Percentiles rank a stretch among this genome's conserved stretches.
Conservation (phyloP, 208 protist genomes). For the Crithidia acanthocephali region DNA sequence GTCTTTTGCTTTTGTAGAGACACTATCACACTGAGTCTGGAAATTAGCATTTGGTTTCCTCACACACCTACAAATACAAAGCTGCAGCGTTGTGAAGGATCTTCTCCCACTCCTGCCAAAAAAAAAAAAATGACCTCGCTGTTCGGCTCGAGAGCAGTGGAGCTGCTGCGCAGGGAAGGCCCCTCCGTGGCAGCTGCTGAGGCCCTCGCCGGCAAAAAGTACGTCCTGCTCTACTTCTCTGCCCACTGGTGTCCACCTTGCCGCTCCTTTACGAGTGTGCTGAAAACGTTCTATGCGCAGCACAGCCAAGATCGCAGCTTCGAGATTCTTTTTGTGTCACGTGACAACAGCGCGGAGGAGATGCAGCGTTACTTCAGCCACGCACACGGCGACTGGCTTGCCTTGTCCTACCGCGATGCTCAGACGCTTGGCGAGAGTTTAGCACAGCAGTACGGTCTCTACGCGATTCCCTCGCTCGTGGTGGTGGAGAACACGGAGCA, state of each 20-base stretch:
- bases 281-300: constrained; percentile 69
- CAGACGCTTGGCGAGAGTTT: constrained; percentile 16
- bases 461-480: constrained; percentile 49
- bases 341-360: constrained; percentile 42
- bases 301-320: constrained; percentile 48
- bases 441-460: constrained; percentile 33
- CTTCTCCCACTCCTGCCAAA: no score
- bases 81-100: no score
- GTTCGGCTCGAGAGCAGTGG: no score
- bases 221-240: constrained; percentile 82
- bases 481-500: constrained; percentile 40
- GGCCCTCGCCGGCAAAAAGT: constrained; percentile 39
- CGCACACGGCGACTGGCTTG: constrained; percentile 40
- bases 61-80: no score
- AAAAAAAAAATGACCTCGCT: no score
- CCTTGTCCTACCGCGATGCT: constrained; percentile 39
- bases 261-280: constrained; percentile 77
- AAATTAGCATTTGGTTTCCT: no score
- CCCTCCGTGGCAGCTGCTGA: constrained; percentile 18
- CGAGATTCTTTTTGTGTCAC: constrained; percentile 57
- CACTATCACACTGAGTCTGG: no score
- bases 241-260: constrained; percentile 91
- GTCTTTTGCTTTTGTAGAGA: no score
- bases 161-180: constrained; percentile 53
- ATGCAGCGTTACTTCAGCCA: constrained; percentile 47